phyloP scores from a whole-genome alignment of 495 filamentous ascomycete genomes.

The Evansstolkia leycettana region DNA sequence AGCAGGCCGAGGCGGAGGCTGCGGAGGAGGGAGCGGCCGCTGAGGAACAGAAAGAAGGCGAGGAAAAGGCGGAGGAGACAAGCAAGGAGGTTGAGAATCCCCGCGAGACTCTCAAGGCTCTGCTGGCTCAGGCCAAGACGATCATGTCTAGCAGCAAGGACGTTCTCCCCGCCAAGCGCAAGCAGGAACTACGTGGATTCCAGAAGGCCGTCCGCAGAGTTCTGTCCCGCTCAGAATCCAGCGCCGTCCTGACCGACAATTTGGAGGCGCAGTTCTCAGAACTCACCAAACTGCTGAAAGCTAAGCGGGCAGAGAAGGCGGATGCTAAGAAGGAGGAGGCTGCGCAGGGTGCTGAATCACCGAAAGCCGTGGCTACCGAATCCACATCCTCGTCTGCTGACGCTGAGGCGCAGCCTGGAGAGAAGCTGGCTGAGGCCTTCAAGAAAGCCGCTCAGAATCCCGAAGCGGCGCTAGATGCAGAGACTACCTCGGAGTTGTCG shows the following conservation, averaged over 20 bases:
- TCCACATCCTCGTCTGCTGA: constrained; percentile 4
- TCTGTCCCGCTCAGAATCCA: constrained; percentile 35
- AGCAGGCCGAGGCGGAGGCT: constrained; percentile 10
- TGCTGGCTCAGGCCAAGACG: constrained; percentile 40
- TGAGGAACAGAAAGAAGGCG: constrained; percentile 12
- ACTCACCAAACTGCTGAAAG: constrained; percentile 28
- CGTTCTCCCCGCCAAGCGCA: constrained; percentile 43
- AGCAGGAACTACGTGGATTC: constrained; percentile 50
- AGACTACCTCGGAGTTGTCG: constrained; percentile 21
- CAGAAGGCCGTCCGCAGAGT: constrained; percentile 39
- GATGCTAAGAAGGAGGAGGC: constrained; percentile 12
- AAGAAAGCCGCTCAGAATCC: constrained; percentile 23
- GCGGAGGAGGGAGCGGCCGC: constrained; percentile 12
- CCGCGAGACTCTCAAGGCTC: constrained; percentile 34
- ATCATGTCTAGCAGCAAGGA: constrained; percentile 38
- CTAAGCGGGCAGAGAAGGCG: constrained; percentile 20
- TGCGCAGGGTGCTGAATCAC: constrained; percentile 1
- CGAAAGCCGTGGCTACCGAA: constrained; percentile 1
- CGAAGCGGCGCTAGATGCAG: constrained; percentile 21
- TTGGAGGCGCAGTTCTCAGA: constrained; percentile 41
- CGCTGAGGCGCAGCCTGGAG: constrained; percentile 13
- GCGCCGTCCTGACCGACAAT: constrained; percentile 30
- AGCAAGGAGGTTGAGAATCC: constrained; percentile 17
- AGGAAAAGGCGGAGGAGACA: constrained; percentile 14
- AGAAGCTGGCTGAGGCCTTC: constrained; percentile 32